Conservation (phyloP, 2,329 filamentous ascomycete species). For the Colletotrichum tamarilloi region DNA sequence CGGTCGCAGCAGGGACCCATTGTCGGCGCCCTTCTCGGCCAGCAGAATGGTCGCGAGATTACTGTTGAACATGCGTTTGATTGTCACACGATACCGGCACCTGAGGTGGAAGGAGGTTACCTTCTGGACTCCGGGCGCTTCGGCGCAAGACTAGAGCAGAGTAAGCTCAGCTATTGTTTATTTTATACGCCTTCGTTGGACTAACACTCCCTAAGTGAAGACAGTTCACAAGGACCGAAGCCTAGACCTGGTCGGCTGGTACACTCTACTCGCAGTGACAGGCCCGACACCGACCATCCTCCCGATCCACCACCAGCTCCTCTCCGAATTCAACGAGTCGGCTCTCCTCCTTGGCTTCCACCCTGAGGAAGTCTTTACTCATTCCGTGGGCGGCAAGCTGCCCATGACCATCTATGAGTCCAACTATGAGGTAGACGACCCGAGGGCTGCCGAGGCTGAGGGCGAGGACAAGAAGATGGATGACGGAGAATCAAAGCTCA, state of each 20-base stretch:
- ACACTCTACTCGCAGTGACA: conserved; percentile 77
- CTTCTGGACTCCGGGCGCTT: conserved; percentile 80
- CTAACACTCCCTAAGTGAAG: conserved; percentile 69
- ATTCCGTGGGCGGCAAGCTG: conserved; percentile 79
- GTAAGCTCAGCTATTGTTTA: conserved; percentile 59
- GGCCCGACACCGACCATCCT: conserved; percentile 79
- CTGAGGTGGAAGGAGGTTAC: conserved; percentile 64
- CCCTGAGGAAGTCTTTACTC: conserved; percentile 65
- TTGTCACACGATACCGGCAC: conserved; percentile 66
- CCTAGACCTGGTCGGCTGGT: conserved; percentile 93
- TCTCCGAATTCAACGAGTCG: conserved; percentile 82
- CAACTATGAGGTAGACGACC: conserved; percentile 77
- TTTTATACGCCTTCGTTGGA: background rate
- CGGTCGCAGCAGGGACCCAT: conserved; percentile 80
- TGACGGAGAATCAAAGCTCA: conserved; percentile 66
- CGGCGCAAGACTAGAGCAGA: conserved; percentile 81
- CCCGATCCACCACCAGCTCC: conserved; percentile 81
- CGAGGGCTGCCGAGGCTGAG: conserved; percentile 52
- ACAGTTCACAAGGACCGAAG: conserved; percentile 86
- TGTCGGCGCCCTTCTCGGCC: conserved; percentile 88
- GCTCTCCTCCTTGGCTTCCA: conserved; percentile 92
- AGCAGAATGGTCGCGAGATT: conserved; percentile 89
- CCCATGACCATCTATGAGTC: conserved; percentile 94
- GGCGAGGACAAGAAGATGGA: conserved; percentile 79
- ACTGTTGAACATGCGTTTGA: conserved; percentile 96